Percentiles rank a stretch among this genome's conserved stretches.
phyloP scores from a whole-genome alignment of 768 basidiomycete species.

The Lepiota venenata region DNA sequence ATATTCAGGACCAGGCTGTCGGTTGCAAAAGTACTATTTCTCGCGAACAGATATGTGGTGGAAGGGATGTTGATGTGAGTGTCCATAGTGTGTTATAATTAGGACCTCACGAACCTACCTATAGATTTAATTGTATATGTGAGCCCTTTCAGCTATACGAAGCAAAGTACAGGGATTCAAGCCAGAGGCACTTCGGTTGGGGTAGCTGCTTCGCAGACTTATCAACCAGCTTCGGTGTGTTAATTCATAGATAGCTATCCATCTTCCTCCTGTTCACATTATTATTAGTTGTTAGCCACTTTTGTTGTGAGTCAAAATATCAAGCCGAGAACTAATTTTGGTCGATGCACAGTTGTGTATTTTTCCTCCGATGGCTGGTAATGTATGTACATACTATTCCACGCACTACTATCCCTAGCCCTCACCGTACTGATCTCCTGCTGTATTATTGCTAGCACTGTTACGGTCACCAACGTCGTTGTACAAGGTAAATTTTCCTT shows the following conservation, averaged over 20 bases:
- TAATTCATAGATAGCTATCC: not conserved
- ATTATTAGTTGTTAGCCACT: conserved; percentile 1
- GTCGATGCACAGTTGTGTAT: conserved; percentile 19
- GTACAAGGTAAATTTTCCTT: conserved; percentile 22
- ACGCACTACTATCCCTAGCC: too few species aligned
- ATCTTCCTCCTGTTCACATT: not conserved
- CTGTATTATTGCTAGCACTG: conserved; percentile 9
- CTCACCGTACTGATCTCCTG: not conserved
- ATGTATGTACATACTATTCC: conserved; percentile 12
- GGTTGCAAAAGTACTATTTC: conserved; percentile 22
- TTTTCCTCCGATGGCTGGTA: conserved; percentile 27
- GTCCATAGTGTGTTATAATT: not conserved
- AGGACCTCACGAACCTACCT: not conserved
- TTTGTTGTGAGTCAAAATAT: not conserved
- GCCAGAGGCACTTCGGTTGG: not conserved
- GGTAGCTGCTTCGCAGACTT: conserved; percentile 19
- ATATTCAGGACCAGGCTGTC: conserved; percentile 18
- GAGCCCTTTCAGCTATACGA: not conserved
- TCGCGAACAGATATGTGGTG: conserved; percentile 25
- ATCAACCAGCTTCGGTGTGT: conserved; percentile 14
- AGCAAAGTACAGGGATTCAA: not conserved
- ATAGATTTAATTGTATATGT: conserved; percentile 28
- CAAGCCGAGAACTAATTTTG: not conserved
- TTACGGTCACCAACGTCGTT: conserved; percentile 17
- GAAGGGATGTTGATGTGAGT: conserved; percentile 25